Evolutionary conservation across 2,329 filamentous ascomycete species (phyloP).

Genomic region (Monosporascus sp.): DNA sequence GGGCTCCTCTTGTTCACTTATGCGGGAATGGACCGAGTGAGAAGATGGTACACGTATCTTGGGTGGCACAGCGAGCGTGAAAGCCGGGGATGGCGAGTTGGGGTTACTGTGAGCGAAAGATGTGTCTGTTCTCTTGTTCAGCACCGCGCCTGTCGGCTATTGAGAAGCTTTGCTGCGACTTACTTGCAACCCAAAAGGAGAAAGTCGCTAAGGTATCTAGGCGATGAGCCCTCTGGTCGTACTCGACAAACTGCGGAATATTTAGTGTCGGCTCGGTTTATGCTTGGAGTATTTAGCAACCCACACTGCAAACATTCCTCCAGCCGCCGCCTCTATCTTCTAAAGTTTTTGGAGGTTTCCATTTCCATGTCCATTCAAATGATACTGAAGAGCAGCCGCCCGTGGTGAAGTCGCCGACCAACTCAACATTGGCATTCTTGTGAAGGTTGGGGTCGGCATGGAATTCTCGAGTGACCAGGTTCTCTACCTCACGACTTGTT

Average conservation of each 20-base stretch:
- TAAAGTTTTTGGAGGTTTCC: constrained; percentile 76
- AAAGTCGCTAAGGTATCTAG: constrained; percentile 87
- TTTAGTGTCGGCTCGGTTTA: constrained; percentile 19
- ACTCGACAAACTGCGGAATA: constrained; percentile 75
- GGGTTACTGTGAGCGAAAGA: constrained; percentile 48
- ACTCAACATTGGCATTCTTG: constrained; percentile 91
- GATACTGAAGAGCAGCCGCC: constrained; percentile 76
- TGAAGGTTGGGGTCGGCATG: constrained; percentile 96
- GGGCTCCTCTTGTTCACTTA: constrained; percentile 66
- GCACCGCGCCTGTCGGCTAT: constrained; percentile 1
- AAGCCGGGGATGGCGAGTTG: constrained; percentile 63
- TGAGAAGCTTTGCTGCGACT: constrained; percentile 20
- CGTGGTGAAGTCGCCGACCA: constrained; percentile 89
- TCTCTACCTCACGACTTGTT: constrained; percentile 81
- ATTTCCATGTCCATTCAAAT: constrained; percentile 96
- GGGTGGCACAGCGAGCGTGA: constrained; percentile 67
- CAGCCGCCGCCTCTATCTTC: constrained; percentile 89
- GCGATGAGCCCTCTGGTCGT: constrained; percentile 86
- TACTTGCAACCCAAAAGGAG: constrained; percentile 90
- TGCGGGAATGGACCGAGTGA: constrained; percentile 78
- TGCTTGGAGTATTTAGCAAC: constrained; percentile 20
- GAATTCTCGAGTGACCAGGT: constrained; percentile 89
- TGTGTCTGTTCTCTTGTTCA: constrained; percentile 34
- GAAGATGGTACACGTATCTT: constrained; percentile 79
- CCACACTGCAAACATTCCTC: constrained; percentile 88